phyloP scores from a whole-genome alignment of 2,329 filamentous ascomycete species.

The Cytospora chrysosperma region DNA sequence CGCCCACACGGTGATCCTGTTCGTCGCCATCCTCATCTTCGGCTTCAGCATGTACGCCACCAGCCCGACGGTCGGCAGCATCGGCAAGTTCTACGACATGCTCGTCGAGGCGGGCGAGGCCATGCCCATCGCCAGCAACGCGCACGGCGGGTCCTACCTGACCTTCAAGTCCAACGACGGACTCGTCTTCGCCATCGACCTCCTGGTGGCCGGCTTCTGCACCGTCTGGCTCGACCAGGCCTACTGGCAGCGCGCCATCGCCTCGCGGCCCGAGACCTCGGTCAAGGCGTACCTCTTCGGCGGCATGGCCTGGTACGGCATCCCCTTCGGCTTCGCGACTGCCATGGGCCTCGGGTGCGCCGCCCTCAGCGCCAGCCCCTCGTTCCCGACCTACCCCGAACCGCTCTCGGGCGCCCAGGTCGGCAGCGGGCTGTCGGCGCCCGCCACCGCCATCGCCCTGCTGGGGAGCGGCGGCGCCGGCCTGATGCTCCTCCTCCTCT shows the following conservation, averaged over 20 bases:
- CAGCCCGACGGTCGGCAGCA: slow-evolving; percentile 32
- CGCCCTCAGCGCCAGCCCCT: slow-evolving; percentile 30
- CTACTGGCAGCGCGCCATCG: slow-evolving; percentile 46
- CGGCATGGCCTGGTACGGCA: slow-evolving; percentile 40
- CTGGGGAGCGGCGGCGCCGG: slow-evolving; percentile 37
- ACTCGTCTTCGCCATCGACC: slow-evolving; percentile 38
- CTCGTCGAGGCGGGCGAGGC: slow-evolving; percentile 33
- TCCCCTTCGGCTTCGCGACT: slow-evolving; percentile 38
- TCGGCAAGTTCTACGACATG: slow-evolving; percentile 37
- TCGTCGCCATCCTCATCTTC: slow-evolving; percentile 40
- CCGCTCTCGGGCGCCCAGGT: slow-evolving; percentile 32
- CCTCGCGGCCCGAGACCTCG: slow-evolving; percentile 39
- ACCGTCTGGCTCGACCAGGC: slow-evolving; percentile 42
- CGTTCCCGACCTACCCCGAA: slow-evolving; percentile 35
- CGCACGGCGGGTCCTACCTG: slow-evolving; percentile 37
- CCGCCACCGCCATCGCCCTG: slow-evolving; percentile 36
- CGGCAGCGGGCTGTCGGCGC: slow-evolving; percentile 34
- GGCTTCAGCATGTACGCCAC: slow-evolving; percentile 38
- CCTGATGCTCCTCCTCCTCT: slow-evolving; percentile 41
- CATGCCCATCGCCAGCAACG: slow-evolving; percentile 35
- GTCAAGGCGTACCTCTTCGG: slow-evolving; percentile 43
- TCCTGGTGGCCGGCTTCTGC: slow-evolving; percentile 39
- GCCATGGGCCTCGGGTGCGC: slow-evolving; percentile 37
- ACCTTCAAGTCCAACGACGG: slow-evolving; percentile 37
- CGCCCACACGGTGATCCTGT: slow-evolving; percentile 41